phyloP scores from a whole-genome alignment of 2,329 filamentous ascomycete species.

The Colletotrichum sp. region DNA sequence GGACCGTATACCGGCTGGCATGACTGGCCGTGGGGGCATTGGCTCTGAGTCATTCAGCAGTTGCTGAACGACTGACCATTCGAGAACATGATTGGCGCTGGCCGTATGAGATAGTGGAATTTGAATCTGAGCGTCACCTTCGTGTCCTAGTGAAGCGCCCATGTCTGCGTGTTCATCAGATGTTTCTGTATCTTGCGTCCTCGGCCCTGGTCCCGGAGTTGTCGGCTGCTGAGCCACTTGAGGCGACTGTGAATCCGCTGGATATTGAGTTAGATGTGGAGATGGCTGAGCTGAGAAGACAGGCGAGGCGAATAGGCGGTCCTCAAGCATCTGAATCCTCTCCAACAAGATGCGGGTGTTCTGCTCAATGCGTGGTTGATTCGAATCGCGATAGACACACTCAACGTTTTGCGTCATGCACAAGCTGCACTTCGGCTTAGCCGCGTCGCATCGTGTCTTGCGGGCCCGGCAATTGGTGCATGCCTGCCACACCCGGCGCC shows the following conservation, averaged over 20 bases:
- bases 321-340: slow-evolving; percentile 33
- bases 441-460: slow-evolving; percentile 35
- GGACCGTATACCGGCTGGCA: background rate
- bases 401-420: slow-evolving; percentile 32
- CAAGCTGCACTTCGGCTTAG: slow-evolving; percentile 30
- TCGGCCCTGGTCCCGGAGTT: background rate
- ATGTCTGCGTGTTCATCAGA: background rate
- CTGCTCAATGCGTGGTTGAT: slow-evolving; percentile 31
- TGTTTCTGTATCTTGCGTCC: background rate
- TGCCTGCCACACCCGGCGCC: slow-evolving; percentile 28
- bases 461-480: slow-evolving; percentile 33
- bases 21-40: background rate
- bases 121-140: slow-evolving; percentile 6
- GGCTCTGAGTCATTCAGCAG: slow-evolving; percentile 11
- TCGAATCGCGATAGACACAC: slow-evolving; percentile 32
- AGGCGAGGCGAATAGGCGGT: slow-evolving; percentile 25
- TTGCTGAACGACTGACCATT: slow-evolving; percentile 26
- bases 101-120: slow-evolving; percentile 26
- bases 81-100: slow-evolving; percentile 28
- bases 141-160: background rate
- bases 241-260: background rate
- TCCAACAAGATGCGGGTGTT: slow-evolving; percentile 32
- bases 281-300: background rate
- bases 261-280: background rate
- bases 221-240: background rate